A percentile compares a stretch with the other conserved stretches of the same genome.
Conservation (phyloP, 495 filamentous ascomycete species). For the Penicillium dipodomyicola region DNA sequence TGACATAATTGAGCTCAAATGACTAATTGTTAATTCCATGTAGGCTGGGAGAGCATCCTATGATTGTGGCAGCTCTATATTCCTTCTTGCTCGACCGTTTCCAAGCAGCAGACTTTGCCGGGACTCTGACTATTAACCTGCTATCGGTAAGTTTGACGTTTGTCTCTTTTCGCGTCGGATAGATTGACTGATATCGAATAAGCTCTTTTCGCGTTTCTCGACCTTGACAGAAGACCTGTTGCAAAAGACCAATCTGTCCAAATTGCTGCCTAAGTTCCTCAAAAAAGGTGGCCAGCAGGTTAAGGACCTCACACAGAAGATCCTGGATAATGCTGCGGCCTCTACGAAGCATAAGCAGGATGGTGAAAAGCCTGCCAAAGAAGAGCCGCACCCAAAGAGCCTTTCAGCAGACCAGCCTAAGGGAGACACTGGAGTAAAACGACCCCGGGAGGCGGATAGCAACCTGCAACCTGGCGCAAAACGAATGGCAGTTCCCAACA, state of each 20-base stretch:
- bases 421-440: constrained; percentile 43
- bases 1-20: constrained; percentile 11
- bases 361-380: constrained; percentile 36
- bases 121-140: constrained; percentile 59
- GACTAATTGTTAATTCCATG: constrained; percentile 33
- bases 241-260: constrained; percentile 65
- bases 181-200: constrained; percentile 16
- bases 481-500: constrained; percentile 37
- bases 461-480: constrained; percentile 40
- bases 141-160: constrained; percentile 48
- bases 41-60: constrained; percentile 57
- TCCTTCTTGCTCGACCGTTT: constrained; percentile 66
- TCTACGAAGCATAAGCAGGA: constrained; percentile 50
- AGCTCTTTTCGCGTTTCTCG: constrained; percentile 63
- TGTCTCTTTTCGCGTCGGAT: neutral
- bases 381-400: constrained; percentile 34
- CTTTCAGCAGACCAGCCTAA: constrained; percentile 20
- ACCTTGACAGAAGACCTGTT: constrained; percentile 62
- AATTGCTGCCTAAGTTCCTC: constrained; percentile 57
- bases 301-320: constrained; percentile 55
- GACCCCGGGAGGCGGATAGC: constrained; percentile 42
- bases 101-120: constrained; percentile 62
- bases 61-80: constrained; percentile 55
- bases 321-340: constrained; percentile 55
- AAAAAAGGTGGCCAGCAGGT: constrained; percentile 65